Evolutionary conservation across 1,139 yeast genomes (phyloP), one percentile per base, ranked within the genome.

Genomic region (Taiozyma sp.): DNA sequence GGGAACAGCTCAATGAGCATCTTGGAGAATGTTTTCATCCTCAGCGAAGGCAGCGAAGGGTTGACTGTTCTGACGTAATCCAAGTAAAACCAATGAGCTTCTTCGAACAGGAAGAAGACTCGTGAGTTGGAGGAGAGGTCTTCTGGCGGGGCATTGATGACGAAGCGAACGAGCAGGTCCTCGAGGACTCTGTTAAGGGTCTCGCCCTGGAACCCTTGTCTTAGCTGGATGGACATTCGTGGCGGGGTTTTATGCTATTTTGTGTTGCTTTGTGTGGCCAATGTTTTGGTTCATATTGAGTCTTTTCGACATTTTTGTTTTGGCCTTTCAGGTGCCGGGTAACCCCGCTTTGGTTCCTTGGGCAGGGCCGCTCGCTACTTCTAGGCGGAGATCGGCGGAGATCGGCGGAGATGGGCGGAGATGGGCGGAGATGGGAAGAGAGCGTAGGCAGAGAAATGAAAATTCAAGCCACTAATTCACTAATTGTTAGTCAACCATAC

Each of bases 11-110:
- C 82, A 62, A 91, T 81, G 44, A 93, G 70, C 55, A 76, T 77
- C 46, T 86, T 79, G 0, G 93, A 84, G 68, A 95, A 92, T n/a
- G 78, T 70, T 65, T 86, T 87, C 80, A 92, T 83, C 63, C 85
- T 87, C 78, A 92, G 73, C 1, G 80, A 67, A 5, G 98, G 99
- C 57, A 93, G 74, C 32, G 78, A 69, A 2, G 96, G 95, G 65
- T 90, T 87, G 62, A 84, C 72, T 46, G 79, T 81, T 40, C 93
- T 79, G 16, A 87, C 76, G 64, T 87, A 92, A 69, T 95, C 99
- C 47, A 89, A 81, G 67, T 92, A 95, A 67, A 88, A 95, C 99
- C 99, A 95, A 64, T 91, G 97, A 2, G 99, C 99, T 69, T 95
- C 99, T 74, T 95, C 99, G 43, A 95, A 84, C 66, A 92, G 97